Evolutionary conservation across 495 filamentous ascomycete genomes (phyloP).

Genomic region (Neurospora africana): DNA sequence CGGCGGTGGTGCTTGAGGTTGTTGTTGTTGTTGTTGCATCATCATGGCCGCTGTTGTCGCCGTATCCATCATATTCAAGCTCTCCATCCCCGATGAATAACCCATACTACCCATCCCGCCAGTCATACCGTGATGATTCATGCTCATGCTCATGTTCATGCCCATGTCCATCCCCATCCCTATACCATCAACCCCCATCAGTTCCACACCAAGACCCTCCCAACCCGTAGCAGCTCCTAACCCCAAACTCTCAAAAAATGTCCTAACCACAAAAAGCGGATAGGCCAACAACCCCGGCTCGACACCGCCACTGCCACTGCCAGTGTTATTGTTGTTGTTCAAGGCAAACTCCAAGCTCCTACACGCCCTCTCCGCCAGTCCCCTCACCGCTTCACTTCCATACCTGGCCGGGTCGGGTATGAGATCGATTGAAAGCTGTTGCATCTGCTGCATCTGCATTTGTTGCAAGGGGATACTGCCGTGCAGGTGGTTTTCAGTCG

Average conservation of each 20-base stretch:
- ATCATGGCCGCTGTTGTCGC: neutral
- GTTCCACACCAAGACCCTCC: neutral
- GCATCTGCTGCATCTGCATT: constrained; percentile 9
- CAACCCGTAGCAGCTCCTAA: neutral
- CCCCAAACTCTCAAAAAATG: constrained; percentile 19
- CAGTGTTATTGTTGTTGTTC: neutral
- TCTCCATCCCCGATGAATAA: neutral
- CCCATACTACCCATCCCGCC: neutral
- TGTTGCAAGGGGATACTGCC: neutral
- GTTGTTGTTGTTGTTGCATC: neutral
- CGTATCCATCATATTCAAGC: neutral
- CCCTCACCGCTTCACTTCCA: constrained; percentile 13
- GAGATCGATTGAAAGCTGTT: neutral
- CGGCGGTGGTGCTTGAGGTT: constrained; percentile 7
- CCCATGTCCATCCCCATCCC: neutral
- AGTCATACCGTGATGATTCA: neutral
- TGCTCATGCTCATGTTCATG: neutral
- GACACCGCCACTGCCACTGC: constrained; percentile 1
- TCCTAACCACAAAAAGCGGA: constrained; percentile 21
- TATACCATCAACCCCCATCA: neutral
- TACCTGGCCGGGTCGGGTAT: constrained; percentile 10
- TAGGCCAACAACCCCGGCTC: constrained; percentile 33
- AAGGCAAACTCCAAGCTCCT: constrained; percentile 31
- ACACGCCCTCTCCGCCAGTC: constrained; percentile 26
- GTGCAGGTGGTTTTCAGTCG: neutral